These are phyloP conservation scores for Elsinoe arachidis DNA, from an alignment of 2,329 filamentous ascomycete genomes.

Conservation along the genomic window DNA sequence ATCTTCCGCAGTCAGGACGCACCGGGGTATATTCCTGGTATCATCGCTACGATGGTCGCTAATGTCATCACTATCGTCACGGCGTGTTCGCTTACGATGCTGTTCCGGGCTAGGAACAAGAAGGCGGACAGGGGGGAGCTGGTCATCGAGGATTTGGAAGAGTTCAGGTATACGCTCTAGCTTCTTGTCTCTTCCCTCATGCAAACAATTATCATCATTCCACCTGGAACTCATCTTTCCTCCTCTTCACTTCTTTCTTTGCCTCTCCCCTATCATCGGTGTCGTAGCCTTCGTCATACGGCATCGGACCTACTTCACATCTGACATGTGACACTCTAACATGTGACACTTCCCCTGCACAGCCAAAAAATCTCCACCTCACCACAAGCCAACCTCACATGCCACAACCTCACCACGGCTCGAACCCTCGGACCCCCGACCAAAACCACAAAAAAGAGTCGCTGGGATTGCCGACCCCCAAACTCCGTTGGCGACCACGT, in stretches of 20 bases:
- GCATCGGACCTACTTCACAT: background rate
- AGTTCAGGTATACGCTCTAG: conserved; percentile 28
- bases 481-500: background rate
- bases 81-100: conserved; percentile 15
- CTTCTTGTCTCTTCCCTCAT: no score
- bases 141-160: conserved; percentile 27
- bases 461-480: background rate
- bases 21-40: conserved; percentile 29
- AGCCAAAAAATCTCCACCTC: no score
- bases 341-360: background rate
- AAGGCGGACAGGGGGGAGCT: conserved; percentile 28
- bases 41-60: conserved; percentile 31
- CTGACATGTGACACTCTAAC: background rate
- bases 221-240: no score
- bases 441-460: background rate
- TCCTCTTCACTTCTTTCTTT: no score
- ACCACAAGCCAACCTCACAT: no score
- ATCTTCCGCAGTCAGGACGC: conserved; percentile 53
- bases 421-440: background rate
- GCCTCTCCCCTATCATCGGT: no score
- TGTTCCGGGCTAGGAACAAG: conserved; percentile 29
- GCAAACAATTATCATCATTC: no score
- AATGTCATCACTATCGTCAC: conserved; percentile 13
- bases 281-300: no score
- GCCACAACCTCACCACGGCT: background rate